These are phyloP conservation scores for Scedosporium boydii DNA, from an alignment of 2,329 filamentous ascomycete species.

Conservation along the genomic window DNA sequence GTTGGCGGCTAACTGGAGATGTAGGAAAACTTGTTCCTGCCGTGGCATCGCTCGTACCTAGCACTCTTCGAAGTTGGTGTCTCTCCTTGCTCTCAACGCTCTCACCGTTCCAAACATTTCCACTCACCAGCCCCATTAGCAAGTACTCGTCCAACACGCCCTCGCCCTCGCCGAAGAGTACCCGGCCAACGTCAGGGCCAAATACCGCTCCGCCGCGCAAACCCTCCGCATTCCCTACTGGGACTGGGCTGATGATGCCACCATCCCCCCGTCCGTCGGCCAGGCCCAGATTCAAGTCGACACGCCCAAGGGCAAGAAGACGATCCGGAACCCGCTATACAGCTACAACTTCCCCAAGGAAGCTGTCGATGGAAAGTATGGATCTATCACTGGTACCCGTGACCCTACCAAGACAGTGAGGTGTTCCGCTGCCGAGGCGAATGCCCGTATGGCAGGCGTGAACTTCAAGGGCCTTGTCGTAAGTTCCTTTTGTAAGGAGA, in stretches of 20 bases:
- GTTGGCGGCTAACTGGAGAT: background rate
- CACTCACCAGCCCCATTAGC: slow-evolving; percentile 23
- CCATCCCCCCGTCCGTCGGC: slow-evolving; percentile 31
- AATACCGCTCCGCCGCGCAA: slow-evolving; percentile 35
- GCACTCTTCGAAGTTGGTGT: slow-evolving; percentile 40
- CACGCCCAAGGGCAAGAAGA: slow-evolving; percentile 15
- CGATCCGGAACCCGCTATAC: slow-evolving; percentile 41
- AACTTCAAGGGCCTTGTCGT: slow-evolving; percentile 32
- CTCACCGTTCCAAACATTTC: slow-evolving; percentile 5
- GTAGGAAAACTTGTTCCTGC: slow-evolving; percentile 38
- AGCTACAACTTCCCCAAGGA: slow-evolving; percentile 37
- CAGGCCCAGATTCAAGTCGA: slow-evolving; percentile 1
- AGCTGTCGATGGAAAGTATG: slow-evolving; percentile 27
- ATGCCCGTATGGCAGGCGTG: slow-evolving; percentile 19
- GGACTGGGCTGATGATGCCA: slow-evolving; percentile 39
- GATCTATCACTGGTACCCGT: slow-evolving; percentile 30
- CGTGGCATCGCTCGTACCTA: slow-evolving; percentile 49
- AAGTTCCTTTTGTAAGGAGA: slow-evolving; percentile 20
- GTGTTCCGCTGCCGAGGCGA: slow-evolving; percentile 29
- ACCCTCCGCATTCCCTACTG: slow-evolving; percentile 40
- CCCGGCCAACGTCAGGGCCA: slow-evolving; percentile 18
- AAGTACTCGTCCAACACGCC: slow-evolving; percentile 38
- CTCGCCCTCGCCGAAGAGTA: slow-evolving; percentile 36
- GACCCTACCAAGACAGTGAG: slow-evolving; percentile 13
- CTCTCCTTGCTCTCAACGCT: background rate